These are phyloP conservation scores for Rhodamnia argentea DNA, from an alignment of 345 rosid species.

Conservation along the genomic window DNA sequence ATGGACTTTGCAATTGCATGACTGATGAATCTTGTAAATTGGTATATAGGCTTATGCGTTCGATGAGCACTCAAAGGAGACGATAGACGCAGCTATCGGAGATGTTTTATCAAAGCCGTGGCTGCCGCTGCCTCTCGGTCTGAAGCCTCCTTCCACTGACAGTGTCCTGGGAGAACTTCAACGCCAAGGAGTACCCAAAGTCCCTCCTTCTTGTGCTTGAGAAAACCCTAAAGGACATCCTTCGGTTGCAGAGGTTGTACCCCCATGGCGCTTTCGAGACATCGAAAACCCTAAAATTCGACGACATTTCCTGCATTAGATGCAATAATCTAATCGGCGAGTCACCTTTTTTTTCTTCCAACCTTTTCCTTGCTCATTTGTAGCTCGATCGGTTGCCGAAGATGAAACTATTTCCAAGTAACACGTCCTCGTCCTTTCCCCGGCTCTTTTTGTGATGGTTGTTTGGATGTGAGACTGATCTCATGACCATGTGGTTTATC, in stretches of 20 bases:
- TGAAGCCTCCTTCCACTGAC: conserved; percentile 68
- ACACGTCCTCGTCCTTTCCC: not conserved
- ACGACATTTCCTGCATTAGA: conserved; percentile 24
- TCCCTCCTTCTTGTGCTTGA: conserved; percentile 57
- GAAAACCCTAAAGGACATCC: not conserved
- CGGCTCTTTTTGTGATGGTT: not conserved
- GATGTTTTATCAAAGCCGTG: conserved; percentile 89
- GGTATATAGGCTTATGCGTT: not conserved
- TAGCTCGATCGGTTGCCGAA: not conserved
- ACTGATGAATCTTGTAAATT: not conserved
- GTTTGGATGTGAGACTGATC: not conserved
- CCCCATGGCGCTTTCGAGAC: not conserved
- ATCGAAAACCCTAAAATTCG: not conserved
- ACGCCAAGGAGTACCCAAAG: conserved; percentile 64
- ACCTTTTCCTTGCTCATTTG: not conserved
- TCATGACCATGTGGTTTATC: not conserved
- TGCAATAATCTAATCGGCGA: conserved; percentile 9
- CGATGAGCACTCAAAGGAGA: conserved; percentile 60
- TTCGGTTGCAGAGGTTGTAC: not conserved
- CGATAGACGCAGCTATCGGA: conserved; percentile 80
- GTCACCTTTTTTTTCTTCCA: not conserved
- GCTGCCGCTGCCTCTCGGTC: conserved; percentile 85
- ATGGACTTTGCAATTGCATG: not conserved
- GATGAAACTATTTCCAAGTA: not conserved
- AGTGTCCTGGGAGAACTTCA: conserved; percentile 71